These are phyloP conservation scores for Phytopythium chamaehyphon DNA, from an alignment of 352 stramenopile species.

Conservation along the genomic window DNA sequence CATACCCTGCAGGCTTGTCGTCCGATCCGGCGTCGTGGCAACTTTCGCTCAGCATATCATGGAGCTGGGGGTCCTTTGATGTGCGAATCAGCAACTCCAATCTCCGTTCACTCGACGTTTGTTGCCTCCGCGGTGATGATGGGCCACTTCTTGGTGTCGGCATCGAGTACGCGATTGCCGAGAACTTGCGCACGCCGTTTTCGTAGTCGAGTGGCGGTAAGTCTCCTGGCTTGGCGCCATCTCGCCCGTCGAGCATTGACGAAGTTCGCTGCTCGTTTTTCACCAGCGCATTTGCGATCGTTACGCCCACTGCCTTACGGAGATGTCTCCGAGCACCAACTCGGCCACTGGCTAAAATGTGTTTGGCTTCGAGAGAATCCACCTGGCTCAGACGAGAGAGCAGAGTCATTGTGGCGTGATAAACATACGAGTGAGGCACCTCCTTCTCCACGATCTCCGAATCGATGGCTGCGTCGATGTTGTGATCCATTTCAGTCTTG, in stretches of 20 bases:
- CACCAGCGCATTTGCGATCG: neutral
- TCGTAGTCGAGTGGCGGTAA: neutral
- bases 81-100: constrained; percentile 2
- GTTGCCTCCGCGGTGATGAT: neutral
- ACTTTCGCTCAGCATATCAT: constrained; percentile 2
- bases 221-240: neutral
- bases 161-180: neutral
- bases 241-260: neutral
- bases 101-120: neutral
- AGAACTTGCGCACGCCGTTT: constrained; percentile 6
- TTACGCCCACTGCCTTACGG: neutral
- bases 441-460: constrained; percentile 34
- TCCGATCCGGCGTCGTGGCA: neutral
- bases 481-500: neutral
- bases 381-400: constrained; percentile 34
- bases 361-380: constrained; percentile 45
- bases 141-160: neutral
- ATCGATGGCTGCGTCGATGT: constrained; percentile 1
- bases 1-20: neutral
- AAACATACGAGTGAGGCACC: constrained; percentile 44
- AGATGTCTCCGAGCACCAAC: constrained; percentile 33
- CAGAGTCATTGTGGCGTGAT: constrained; percentile 44
- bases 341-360: constrained; percentile 33
- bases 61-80: neutral
- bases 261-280: neutral